These are phyloP conservation scores for Mycena pura DNA, from an alignment of 768 basidiomycete genomes.

Conservation along the genomic window DNA sequence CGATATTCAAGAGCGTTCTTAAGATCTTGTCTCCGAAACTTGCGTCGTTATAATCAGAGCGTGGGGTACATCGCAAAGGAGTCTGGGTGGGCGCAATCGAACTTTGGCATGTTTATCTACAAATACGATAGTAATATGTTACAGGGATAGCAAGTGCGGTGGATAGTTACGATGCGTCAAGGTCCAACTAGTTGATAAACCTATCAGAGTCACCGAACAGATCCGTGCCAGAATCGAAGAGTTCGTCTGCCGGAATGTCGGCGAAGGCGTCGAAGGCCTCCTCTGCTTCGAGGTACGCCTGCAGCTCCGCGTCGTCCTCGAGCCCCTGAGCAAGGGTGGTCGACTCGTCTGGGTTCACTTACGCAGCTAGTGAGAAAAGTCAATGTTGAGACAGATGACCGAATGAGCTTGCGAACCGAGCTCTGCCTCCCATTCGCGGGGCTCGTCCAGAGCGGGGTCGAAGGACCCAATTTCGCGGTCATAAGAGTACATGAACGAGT, in stretches of 20 bases:
- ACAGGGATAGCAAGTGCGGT: not conserved
- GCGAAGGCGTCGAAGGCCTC: conserved; percentile 24
- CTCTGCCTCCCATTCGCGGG: conserved; percentile 18
- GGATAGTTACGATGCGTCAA: not conserved
- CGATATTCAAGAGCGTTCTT: too few relatives aligned
- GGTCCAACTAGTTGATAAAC: conserved; percentile 10
- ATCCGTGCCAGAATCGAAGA: conserved; percentile 17
- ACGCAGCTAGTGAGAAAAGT: not conserved
- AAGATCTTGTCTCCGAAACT: too few relatives aligned
- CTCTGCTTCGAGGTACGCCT: conserved; percentile 19
- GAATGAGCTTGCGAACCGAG: conserved; percentile 6
- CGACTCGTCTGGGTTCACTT: not conserved
- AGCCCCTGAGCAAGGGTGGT: not conserved
- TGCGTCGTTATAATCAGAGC: too few relatives aligned
- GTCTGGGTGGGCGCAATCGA: too few relatives aligned
- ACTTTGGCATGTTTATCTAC: too few relatives aligned
- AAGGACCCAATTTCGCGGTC: conserved; percentile 23
- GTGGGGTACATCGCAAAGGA: too few relatives aligned
- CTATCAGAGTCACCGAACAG: not conserved
- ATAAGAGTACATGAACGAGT: conserved; percentile 25
- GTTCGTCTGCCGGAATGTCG: conserved; percentile 22
- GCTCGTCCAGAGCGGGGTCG: conserved; percentile 15
- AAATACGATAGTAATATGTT: conserved; percentile 13
- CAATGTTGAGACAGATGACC: not conserved
- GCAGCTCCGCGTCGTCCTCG: conserved; percentile 8